Conservation (phyloP, 495 filamentous ascomycete genomes). For the Aspergillus haitiensis region DNA sequence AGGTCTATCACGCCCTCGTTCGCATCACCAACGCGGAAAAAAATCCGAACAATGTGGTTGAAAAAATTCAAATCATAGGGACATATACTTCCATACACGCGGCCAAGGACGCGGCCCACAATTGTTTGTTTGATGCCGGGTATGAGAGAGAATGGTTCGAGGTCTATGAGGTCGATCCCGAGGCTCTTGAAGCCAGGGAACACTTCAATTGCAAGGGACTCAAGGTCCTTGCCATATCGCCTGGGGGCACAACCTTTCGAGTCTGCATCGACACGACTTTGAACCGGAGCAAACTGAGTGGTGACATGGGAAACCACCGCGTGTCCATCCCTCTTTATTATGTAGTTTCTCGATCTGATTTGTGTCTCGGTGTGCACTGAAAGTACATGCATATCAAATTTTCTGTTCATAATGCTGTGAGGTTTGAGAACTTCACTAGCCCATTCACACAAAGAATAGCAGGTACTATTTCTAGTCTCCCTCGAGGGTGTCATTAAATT, state of each 20-base stretch:
- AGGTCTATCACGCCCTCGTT: constrained; percentile 22
- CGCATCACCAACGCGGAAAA: constrained; percentile 15
- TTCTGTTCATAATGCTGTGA: no score
- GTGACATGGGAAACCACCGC: constrained; percentile 17
- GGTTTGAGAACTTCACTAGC: no score
- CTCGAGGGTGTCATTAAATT: no score
- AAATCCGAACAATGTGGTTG: constrained; percentile 16
- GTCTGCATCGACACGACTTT: constrained; percentile 23
- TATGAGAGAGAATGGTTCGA: constrained; percentile 29
- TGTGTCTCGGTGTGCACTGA: no score
- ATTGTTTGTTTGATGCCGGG: constrained; percentile 23
- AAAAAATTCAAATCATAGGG: constrained; percentile 23
- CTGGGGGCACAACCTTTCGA: constrained; percentile 24
- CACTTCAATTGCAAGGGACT: constrained; percentile 9
- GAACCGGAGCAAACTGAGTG: constrained; percentile 10
- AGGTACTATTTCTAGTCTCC: no score
- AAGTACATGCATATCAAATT: no score
- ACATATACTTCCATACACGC: constrained; percentile 24
- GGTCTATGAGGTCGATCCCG: constrained; percentile 12
- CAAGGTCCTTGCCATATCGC: constrained; percentile 16
- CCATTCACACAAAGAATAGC: no score
- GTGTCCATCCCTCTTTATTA: constrained; percentile 24
- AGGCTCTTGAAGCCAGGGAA: constrained; percentile 1
- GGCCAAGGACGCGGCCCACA: constrained; percentile 26
- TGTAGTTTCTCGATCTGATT: constrained; percentile 11